phyloP scores from a whole-genome alignment of 306 rosid genomes.

The Corylus avellana region DNA sequence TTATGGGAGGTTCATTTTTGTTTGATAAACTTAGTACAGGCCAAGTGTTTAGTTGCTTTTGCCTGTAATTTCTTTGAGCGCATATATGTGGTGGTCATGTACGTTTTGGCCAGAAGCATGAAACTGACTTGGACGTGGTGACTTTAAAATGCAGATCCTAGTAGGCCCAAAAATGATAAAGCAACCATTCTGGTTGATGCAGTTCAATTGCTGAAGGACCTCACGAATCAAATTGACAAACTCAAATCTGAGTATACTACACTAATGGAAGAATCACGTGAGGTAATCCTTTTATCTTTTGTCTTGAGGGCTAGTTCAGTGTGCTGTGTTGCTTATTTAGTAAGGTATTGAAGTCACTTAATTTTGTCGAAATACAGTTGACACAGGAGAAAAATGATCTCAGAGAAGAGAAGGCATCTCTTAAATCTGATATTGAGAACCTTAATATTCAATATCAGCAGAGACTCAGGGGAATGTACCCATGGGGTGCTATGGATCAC shows the following conservation, averaged over 20 bases:
- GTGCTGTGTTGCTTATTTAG: conserved; percentile 14
- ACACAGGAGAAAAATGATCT: conserved; percentile 89
- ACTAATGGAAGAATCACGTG: conserved; percentile 78
- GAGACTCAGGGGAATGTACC: conserved; percentile 67
- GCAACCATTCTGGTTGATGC: conserved; percentile 80
- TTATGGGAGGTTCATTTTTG: conserved; percentile 7
- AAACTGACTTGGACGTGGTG: conserved; percentile 19
- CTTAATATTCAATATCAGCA: conserved; percentile 78
- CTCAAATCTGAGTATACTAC: conserved; percentile 62
- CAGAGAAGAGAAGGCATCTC: conserved; percentile 75
- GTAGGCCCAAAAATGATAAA: conserved; percentile 89
- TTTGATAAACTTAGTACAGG: neutral
- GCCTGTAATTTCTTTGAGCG: conserved; percentile 8
- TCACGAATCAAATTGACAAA: conserved; percentile 71
- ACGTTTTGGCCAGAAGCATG: conserved; percentile 15
- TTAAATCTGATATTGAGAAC: conserved; percentile 73
- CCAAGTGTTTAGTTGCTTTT: conserved; percentile 7
- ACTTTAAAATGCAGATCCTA: conserved; percentile 71
- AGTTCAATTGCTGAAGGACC: conserved; percentile 84
- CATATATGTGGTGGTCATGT: conserved; percentile 15
- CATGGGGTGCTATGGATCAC: conserved; percentile 82
- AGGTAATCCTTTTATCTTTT: conserved; percentile 48
- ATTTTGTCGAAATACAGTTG: conserved; percentile 45
- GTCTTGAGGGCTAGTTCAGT: conserved; percentile 8
- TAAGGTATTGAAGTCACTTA: conserved; percentile 10